These are phyloP conservation scores for Brassica juncea DNA, from an alignment of 345 rosid genomes.

Conservation along the genomic window DNA sequence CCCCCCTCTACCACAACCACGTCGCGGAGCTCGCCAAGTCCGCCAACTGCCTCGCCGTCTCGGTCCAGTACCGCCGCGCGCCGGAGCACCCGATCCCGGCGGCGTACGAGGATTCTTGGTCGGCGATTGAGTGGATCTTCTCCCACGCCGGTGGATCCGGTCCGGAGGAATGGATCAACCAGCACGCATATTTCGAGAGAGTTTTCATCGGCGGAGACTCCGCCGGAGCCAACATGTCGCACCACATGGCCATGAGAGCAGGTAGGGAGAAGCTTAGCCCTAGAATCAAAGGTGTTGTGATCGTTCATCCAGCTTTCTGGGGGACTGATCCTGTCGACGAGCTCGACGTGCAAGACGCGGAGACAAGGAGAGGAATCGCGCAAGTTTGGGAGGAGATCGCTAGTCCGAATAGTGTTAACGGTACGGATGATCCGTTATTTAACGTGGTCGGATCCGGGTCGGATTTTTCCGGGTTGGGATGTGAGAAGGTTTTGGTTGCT, in stretches of 20 bases:
- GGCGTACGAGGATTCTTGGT: slow-evolving; percentile 55
- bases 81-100: slow-evolving; percentile 53
- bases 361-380: slow-evolving; percentile 31
- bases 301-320: slow-evolving; percentile 58
- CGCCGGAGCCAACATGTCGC: slow-evolving; percentile 56
- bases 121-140: slow-evolving; percentile 51
- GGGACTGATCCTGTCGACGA: slow-evolving; percentile 52
- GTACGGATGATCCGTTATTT: slow-evolving; percentile 53
- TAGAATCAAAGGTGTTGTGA: slow-evolving; percentile 45
- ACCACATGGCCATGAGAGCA: slow-evolving; percentile 48
- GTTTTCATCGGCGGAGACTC: slow-evolving; percentile 50
- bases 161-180: slow-evolving; percentile 44
- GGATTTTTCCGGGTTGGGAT: slow-evolving; percentile 45
- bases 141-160: slow-evolving; percentile 38
- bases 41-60: slow-evolving; percentile 45
- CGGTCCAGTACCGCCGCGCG: slow-evolving; percentile 51
- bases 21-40: slow-evolving; percentile 37
- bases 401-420: slow-evolving; percentile 39
- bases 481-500: slow-evolving; percentile 51
- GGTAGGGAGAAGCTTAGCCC: slow-evolving; percentile 39
- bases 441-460: slow-evolving; percentile 52
- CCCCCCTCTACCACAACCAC: slow-evolving; percentile 37
- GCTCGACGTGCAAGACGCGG: slow-evolving; percentile 41
- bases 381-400: slow-evolving; percentile 54
- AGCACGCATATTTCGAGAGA: slow-evolving; percentile 38